Evolutionary conservation across 2,329 filamentous ascomycete genomes (phyloP).

Genomic region (Fusarium tanahbumbuense): DNA sequence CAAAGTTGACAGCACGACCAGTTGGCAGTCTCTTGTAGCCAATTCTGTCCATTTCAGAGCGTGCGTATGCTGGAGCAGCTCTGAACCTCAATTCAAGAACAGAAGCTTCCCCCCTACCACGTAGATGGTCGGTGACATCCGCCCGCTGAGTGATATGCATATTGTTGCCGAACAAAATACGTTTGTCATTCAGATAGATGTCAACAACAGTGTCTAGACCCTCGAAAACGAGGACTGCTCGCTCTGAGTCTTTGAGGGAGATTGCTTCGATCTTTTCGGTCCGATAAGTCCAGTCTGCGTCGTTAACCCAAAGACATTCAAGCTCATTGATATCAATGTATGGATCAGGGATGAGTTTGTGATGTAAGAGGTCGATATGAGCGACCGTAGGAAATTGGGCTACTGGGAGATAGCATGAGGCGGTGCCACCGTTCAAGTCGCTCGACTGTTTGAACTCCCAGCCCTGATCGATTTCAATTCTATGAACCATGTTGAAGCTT

Average conservation of each 20-base stretch:
- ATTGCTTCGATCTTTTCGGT: not conserved
- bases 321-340: slow-evolving; percentile 16
- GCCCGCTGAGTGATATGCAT: not conserved
- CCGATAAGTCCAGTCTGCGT: not conserved
- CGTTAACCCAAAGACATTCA: slow-evolving; percentile 12
- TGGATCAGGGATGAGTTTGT: not conserved
- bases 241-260: accelerated
- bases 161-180: slow-evolving; percentile 6
- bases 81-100: not conserved
- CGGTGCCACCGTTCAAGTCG: not conserved
- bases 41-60: not conserved
- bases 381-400: slow-evolving; percentile 3
- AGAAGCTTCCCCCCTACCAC: accelerated
- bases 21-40: not conserved
- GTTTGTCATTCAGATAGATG: not conserved
- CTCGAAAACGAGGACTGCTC: not conserved
- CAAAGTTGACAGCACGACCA: not conserved
- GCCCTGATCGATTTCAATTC: not conserved
- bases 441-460: slow-evolving; percentile 10
- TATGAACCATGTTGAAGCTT: not conserved
- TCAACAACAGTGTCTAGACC: slow-evolving; percentile 12
- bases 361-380: not conserved
- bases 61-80: slow-evolving; percentile 5
- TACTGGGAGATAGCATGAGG: not conserved
- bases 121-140: not conserved